These are phyloP conservation scores for Penicillium sp. DNA, from an alignment of 2,329 filamentous ascomycete genomes.

Conservation along the genomic window DNA sequence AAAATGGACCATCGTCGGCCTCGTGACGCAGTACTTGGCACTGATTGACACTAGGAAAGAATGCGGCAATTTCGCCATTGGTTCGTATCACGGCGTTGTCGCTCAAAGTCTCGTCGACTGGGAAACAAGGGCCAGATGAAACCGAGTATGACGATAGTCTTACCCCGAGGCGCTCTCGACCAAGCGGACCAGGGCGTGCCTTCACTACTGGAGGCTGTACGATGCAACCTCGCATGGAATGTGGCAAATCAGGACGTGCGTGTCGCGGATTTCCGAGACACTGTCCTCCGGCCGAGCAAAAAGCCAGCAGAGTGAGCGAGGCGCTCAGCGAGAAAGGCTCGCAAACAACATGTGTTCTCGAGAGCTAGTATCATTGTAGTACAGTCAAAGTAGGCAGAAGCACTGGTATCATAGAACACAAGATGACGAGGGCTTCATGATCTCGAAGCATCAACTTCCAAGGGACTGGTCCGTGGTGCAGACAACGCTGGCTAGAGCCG, in stretches of 20 bases:
- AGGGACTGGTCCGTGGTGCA: neutral
- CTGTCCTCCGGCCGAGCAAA: neutral
- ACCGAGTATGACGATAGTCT: constrained; percentile 9
- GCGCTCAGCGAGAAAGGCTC: neutral
- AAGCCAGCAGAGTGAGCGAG: neutral
- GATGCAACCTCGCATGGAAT: neutral
- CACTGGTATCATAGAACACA: neutral
- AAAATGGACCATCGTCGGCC: neutral
- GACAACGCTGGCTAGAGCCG: neutral
- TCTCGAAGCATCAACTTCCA: neutral
- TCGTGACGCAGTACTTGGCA: neutral
- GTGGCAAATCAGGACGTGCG: neutral
- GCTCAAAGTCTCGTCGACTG: neutral
- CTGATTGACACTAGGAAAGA: neutral
- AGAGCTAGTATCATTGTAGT: constrained; percentile 4
- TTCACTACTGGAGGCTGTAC: neutral
- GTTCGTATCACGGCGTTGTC: neutral
- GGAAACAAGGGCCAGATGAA: neutral
- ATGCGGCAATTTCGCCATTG: constrained; percentile 12
- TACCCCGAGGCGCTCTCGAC: neutral
- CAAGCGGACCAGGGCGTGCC: neutral
- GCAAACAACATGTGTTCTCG: neutral
- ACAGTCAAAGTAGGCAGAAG: neutral
- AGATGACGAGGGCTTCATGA: constrained; percentile 1
- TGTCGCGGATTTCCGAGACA: constrained; percentile 1